These are phyloP conservation scores for Polyporus arcularius DNA, from an alignment of 768 basidiomycete genomes.

Conservation along the genomic window DNA sequence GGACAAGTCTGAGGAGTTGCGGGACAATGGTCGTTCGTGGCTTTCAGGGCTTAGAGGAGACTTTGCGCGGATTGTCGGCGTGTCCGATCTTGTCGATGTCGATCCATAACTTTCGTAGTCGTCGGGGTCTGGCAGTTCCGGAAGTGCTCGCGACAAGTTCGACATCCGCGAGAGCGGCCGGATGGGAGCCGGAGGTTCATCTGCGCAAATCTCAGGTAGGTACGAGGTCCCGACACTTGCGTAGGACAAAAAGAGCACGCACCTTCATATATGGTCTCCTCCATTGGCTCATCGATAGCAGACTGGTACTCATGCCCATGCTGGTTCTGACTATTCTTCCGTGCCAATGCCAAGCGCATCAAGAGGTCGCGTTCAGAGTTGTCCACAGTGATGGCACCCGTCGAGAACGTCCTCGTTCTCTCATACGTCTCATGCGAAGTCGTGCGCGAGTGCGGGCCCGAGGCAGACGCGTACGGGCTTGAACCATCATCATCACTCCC, in stretches of 20 bases:
- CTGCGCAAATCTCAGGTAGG: slow-evolving; percentile 34
- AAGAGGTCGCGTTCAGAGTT: slow-evolving; percentile 77
- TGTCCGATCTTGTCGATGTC: slow-evolving; percentile 36
- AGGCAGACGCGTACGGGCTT: neutral
- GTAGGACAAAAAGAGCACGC: slow-evolving; percentile 20
- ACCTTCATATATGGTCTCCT: slow-evolving; percentile 83
- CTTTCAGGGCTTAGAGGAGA: slow-evolving; percentile 13
- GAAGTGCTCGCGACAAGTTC: slow-evolving; percentile 22
- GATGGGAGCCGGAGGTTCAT: slow-evolving; percentile 57
- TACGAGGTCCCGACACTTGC: slow-evolving; percentile 4
- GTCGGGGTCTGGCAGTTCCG: slow-evolving; percentile 31
- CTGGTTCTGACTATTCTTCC: slow-evolving; percentile 82
- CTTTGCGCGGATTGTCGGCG: slow-evolving; percentile 42
- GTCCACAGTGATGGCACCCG: slow-evolving; percentile 43
- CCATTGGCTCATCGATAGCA: slow-evolving; percentile 49
- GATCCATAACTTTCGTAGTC: slow-evolving; percentile 30
- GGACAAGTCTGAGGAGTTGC: slow-evolving; percentile 51
- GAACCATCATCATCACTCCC: slow-evolving; percentile 14
- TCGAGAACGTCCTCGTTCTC: slow-evolving; percentile 31
- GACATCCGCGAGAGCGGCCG: slow-evolving; percentile 60
- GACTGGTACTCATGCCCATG: slow-evolving; percentile 45
- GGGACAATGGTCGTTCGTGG: slow-evolving; percentile 46
- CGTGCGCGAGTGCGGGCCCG: slow-evolving; percentile 27
- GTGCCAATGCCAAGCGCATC: slow-evolving; percentile 77
- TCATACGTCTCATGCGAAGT: slow-evolving; percentile 29